Evolutionary conservation across 1,284 basidiomycete species (phyloP).

Genomic region (Serendipita sp.): DNA sequence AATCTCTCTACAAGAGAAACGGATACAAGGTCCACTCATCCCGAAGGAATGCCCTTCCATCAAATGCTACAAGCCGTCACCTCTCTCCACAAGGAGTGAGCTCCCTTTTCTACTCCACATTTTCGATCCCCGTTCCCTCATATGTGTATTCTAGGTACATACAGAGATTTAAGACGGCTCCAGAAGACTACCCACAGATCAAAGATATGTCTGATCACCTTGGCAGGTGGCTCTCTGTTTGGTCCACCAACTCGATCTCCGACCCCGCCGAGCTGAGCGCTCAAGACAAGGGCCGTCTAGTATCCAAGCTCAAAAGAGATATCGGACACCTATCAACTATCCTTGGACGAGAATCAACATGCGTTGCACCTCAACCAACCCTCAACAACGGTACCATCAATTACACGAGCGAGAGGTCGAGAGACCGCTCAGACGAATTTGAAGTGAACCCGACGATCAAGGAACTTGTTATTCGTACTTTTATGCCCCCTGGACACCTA

Average conservation of each 20-base stretch:
- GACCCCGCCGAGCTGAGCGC: slow-evolving; percentile 18
- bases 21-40: slow-evolving; percentile 14
- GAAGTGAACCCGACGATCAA: slow-evolving; percentile 15
- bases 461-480: slow-evolving; percentile 22
- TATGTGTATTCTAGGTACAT: slow-evolving; percentile 13
- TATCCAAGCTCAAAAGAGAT: slow-evolving; percentile 26
- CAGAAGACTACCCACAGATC: slow-evolving; percentile 13
- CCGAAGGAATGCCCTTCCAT: slow-evolving; percentile 15
- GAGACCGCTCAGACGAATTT: slow-evolving; percentile 14
- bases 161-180: slow-evolving; percentile 14
- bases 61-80: background rate
- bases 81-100: background rate
- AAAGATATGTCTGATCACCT: slow-evolving; percentile 11
- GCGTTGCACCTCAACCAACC: background rate
- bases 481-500: slow-evolving; percentile 40
- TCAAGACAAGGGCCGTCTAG: slow-evolving; percentile 24
- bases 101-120: background rate
- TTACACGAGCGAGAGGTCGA: slow-evolving; percentile 19
- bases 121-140: background rate
- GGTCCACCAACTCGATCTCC: slow-evolving; percentile 10
- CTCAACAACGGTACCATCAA: slow-evolving; percentile 10
- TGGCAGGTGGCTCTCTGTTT: slow-evolving; percentile 12
- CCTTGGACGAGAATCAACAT: slow-evolving; percentile 26
- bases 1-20: slow-evolving; percentile 29
- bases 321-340: slow-evolving; percentile 33